Conservation (phyloP, 1,284 basidiomycete species). For the Boletus albobrunnescens region DNA sequence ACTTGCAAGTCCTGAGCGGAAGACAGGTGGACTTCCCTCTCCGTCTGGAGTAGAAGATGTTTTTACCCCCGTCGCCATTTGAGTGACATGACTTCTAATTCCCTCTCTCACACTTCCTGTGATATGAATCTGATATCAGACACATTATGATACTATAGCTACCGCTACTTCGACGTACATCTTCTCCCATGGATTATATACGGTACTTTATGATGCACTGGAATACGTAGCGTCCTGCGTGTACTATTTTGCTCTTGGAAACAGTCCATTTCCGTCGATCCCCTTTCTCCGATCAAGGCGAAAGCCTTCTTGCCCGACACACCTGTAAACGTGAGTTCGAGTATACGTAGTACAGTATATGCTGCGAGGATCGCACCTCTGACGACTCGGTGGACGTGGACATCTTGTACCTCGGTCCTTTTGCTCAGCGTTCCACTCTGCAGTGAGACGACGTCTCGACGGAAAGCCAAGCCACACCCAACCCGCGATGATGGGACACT, state of each 20-base stretch:
- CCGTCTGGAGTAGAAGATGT: constrained; percentile 14
- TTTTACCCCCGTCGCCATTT: constrained; percentile 32
- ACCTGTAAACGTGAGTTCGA: too few relatives aligned
- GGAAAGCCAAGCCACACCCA: too few relatives aligned
- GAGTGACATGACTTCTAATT: constrained; percentile 21
- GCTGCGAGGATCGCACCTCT: constrained; percentile 7
- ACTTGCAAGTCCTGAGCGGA: constrained; percentile 30
- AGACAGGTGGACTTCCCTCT: constrained; percentile 14
- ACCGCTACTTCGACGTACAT: constrained; percentile 7
- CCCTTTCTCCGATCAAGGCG: background rate
- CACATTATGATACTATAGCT: constrained; percentile 15
- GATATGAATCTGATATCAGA: constrained; percentile 10
- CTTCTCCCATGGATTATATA: constrained; percentile 13
- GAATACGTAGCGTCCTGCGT: constrained; percentile 23
- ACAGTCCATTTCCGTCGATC: constrained; percentile 23
- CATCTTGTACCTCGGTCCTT: too few relatives aligned
- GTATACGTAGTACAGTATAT: too few relatives aligned
- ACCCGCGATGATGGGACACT: too few relatives aligned
- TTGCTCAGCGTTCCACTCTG: too few relatives aligned
- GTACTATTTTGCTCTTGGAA: constrained; percentile 30
- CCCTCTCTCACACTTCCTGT: constrained; percentile 7
- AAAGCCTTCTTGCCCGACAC: background rate
- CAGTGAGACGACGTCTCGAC: too few relatives aligned
- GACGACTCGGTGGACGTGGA: too few relatives aligned
- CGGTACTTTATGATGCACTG: constrained; percentile 11